Conservation (phyloP, 805 yeast genomes). For the Monosporozyma aerobia region DNA sequence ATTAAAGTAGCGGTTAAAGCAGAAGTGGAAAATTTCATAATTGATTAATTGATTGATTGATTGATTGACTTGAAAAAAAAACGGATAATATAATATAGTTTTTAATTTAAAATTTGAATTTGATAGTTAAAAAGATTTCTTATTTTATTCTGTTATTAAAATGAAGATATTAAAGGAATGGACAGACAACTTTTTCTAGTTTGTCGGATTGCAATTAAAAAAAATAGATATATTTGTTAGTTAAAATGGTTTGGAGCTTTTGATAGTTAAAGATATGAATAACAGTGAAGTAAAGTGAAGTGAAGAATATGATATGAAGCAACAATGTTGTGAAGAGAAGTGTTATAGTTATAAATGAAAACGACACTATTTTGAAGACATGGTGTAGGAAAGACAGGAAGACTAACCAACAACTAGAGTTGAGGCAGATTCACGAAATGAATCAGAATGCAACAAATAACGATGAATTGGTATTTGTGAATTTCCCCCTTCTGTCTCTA, state of each 20-base stretch:
- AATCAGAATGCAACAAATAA: too few species aligned
- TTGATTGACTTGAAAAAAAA: background rate
- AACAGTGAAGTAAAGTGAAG: background rate
- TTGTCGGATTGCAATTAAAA: background rate
- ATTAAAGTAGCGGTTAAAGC: conserved; percentile 25
- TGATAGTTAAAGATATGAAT: background rate
- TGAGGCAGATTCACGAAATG: background rate
- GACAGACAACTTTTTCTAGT: background rate
- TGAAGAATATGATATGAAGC: background rate
- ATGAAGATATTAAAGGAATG: background rate
- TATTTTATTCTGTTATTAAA: background rate
- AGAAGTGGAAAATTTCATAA: conserved; percentile 30
- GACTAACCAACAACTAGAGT: background rate
- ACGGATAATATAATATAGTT: background rate
- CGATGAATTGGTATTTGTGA: too few species aligned
- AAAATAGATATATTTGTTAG: background rate
- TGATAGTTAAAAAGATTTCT: background rate
- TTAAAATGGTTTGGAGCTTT: background rate
- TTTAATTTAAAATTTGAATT: background rate
- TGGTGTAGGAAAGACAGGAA: background rate
- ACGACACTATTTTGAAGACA: background rate
- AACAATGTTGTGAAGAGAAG: background rate
- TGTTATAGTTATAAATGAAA: background rate
- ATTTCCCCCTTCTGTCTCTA: too few species aligned
- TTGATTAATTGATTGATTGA: background rate